Evolutionary conservation across 1,284 basidiomycete genomes (phyloP).

Genomic region (Tylopilus orsonianus): DNA sequence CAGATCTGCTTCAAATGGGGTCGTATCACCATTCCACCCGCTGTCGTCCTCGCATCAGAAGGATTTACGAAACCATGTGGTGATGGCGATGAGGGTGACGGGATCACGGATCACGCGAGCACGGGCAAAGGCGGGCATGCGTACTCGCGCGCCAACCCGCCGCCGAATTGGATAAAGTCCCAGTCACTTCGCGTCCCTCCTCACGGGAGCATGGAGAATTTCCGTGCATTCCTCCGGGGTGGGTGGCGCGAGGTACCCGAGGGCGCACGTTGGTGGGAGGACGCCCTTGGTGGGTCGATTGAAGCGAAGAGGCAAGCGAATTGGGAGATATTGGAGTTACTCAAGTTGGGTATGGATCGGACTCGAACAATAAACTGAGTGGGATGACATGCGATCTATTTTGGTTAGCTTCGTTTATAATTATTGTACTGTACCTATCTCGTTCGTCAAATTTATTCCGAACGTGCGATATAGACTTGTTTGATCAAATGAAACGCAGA

Average conservation of each 20-base stretch:
- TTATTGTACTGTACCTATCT: no score
- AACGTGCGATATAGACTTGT: no score
- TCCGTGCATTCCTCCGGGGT: constrained; percentile 47
- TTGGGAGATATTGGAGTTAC: constrained; percentile 39
- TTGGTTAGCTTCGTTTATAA: not conserved
- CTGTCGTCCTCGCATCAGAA: constrained; percentile 51
- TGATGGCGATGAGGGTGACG: constrained; percentile 1
- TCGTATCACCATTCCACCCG: constrained; percentile 74
- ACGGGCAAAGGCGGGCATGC: constrained; percentile 19
- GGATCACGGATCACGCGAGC: not conserved
- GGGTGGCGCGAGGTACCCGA: constrained; percentile 56
- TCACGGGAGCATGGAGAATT: constrained; percentile 45
- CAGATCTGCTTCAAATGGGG: constrained; percentile 75
- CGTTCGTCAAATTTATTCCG: not conserved
- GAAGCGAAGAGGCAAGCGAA: constrained; percentile 46
- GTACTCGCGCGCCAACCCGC: constrained; percentile 43
- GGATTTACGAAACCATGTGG: constrained; percentile 43
- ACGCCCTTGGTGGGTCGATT: constrained; percentile 47
- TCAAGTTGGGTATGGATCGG: constrained; percentile 47
- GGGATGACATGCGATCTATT: not conserved
- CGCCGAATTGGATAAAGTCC: constrained; percentile 50
- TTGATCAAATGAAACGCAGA: no score
- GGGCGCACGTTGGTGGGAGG: constrained; percentile 61
- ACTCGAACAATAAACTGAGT: constrained; percentile 10
- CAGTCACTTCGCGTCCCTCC: constrained; percentile 52